A percentile compares a stretch with the other conserved stretches of the same genome.
Conservation (phyloP, 2,329 filamentous ascomycete genomes). For the Monilinia aucupariae region DNA sequence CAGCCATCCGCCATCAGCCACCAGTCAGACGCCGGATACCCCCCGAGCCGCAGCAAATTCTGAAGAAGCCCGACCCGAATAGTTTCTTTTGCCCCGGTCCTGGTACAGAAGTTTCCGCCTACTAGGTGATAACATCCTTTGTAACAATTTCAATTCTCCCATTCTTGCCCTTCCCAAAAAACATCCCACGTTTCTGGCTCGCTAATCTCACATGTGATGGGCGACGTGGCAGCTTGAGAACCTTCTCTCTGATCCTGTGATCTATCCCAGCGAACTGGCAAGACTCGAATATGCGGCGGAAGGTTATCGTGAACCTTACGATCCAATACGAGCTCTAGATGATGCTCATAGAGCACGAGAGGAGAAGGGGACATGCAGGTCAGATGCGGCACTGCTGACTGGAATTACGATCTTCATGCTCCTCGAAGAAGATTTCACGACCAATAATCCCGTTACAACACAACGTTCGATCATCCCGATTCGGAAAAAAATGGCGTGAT, state of each 20-base stretch:
- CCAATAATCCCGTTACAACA: background rate
- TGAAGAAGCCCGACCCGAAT: background rate
- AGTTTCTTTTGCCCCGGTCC: background rate
- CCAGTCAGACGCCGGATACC: background rate
- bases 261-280: background rate
- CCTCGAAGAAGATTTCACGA: background rate
- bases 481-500: background rate
- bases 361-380: background rate
- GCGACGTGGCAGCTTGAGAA: background rate
- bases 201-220: background rate
- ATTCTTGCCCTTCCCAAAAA: too few relatives aligned
- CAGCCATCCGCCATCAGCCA: constrained; percentile 7
- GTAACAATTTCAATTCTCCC: background rate
- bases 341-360: background rate
- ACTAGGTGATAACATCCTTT: background rate
- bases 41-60: background rate
- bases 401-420: background rate
- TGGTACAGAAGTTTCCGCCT: background rate
- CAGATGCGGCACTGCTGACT: background rate
- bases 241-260: background rate
- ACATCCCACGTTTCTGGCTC: too few relatives aligned
- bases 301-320: background rate
- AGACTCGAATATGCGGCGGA: background rate
- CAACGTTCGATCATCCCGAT: background rate
- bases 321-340: background rate